A percentile compares a stretch with the other conserved stretches of the same genome.
Evolutionary conservation across 176 grass and related monocot species (phyloP).

Genomic region (Phyllostachys edulis): DNA sequence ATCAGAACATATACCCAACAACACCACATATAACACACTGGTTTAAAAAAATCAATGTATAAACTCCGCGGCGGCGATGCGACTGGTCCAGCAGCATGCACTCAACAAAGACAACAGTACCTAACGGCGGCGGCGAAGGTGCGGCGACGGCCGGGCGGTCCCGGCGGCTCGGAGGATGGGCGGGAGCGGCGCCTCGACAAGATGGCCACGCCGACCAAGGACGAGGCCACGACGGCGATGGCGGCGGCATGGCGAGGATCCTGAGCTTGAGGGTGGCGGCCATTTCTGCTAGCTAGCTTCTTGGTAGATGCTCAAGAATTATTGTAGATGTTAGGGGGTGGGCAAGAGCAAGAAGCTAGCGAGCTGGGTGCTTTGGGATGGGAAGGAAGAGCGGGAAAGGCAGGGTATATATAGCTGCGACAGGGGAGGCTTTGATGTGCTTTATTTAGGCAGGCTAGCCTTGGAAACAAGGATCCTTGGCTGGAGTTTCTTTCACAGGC

Average conservation of each 20-base stretch:
- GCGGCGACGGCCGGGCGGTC: constrained; percentile 13
- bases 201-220: constrained; percentile 21
- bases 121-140: constrained; percentile 29
- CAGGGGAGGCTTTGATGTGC: not conserved
- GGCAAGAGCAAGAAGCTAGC: constrained; percentile 9
- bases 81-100: not conserved
- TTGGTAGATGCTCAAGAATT: not conserved
- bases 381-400: not conserved
- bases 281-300: constrained; percentile 44
- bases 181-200: constrained; percentile 31
- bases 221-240: constrained; percentile 22
- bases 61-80: not conserved
- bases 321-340: not conserved
- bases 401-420: constrained; percentile 8
- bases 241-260: constrained; percentile 34
- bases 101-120: constrained; percentile 58
- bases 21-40: not conserved
- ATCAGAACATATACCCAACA: constrained; percentile 12
- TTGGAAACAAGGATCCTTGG: constrained; percentile 24
- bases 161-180: constrained; percentile 5
- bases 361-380: constrained; percentile 13
- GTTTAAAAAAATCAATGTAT: not conserved
- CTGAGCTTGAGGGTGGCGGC: constrained; percentile 45
- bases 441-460: not conserved
- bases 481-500: constrained; percentile 31